Conservation (phyloP, 2,329 filamentous ascomycete species). For the Trichothecium sympodiale region DNA sequence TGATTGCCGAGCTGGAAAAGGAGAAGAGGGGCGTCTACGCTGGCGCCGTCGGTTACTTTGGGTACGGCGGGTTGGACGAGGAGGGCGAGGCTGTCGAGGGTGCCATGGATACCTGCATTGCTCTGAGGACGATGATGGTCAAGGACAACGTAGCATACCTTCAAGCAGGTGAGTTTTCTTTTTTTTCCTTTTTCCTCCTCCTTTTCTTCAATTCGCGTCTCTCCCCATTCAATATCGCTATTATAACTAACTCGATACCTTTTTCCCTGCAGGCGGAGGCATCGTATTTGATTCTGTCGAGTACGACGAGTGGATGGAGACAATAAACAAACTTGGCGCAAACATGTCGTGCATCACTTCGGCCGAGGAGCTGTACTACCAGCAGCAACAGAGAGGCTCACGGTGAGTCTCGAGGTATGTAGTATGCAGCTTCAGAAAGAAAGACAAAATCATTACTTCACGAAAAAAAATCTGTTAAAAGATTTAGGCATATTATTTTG, state of each 20-base stretch:
- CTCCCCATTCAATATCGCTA: neutral
- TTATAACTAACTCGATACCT: neutral
- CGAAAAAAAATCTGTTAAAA: no score
- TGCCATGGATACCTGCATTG: conserved; percentile 80
- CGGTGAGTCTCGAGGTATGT: no score
- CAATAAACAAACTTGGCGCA: conserved; percentile 83
- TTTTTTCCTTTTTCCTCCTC: no score
- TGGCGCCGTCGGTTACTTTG: conserved; percentile 93
- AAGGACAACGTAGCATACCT: conserved; percentile 89
- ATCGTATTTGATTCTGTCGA: conserved; percentile 91
- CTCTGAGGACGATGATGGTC: conserved; percentile 82
- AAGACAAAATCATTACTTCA: no score
- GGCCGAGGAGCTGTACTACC: conserved; percentile 58
- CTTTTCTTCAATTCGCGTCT: no score
- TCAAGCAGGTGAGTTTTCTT: conserved; percentile 49
- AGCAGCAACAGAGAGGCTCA: conserved; percentile 16
- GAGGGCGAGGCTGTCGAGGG: conserved; percentile 59
- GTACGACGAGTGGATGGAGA: conserved; percentile 91
- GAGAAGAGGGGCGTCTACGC: conserved; percentile 96
- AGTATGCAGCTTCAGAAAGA: no score
- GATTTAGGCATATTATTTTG: no score
- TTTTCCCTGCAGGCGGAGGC: conserved; percentile 49
- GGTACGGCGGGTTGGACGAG: conserved; percentile 62
- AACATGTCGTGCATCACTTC: conserved; percentile 82
- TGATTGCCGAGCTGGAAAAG: conserved; percentile 86